These are phyloP conservation scores for Thelonectria rubi DNA, from an alignment of 2,329 filamentous ascomycete genomes.

Conservation along the genomic window DNA sequence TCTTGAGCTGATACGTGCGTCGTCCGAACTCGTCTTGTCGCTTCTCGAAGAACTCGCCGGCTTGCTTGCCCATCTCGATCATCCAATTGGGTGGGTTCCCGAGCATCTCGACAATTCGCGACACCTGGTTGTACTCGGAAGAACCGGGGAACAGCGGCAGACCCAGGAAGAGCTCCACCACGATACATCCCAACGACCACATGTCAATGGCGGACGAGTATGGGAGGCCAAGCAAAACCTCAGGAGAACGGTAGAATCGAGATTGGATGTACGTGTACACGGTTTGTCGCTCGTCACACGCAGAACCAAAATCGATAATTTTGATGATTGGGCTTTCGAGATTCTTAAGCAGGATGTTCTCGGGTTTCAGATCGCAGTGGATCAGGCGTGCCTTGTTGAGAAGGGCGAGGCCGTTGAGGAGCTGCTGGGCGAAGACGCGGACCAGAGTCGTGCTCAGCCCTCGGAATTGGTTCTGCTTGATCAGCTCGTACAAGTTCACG, in stretches of 20 bases:
- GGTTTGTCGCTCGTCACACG: conserved; percentile 96
- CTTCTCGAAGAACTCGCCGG: conserved; percentile 97
- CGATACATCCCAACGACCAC: conserved; percentile 99
- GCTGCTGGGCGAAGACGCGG: conserved; percentile 95
- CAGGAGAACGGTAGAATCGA: conserved; percentile 95
- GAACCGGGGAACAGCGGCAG: conserved; percentile 95
- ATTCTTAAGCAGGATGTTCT: conserved; percentile 98
- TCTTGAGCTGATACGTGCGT: conserved; percentile 90
- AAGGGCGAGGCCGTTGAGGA: conserved; percentile 89
- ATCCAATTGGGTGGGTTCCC: conserved; percentile 98
- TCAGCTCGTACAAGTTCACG: conserved; percentile 97
- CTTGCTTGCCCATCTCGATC: conserved; percentile 98
- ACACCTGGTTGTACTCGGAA: conserved; percentile 98
- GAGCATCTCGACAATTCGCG: conserved; percentile 97
- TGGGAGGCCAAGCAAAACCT: conserved; percentile 92
- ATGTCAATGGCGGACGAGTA: conserved; percentile 99
- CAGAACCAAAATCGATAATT: conserved; percentile 99
- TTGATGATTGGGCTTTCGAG: conserved; percentile 99
- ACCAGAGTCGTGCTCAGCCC: conserved; percentile 96
- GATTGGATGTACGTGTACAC: conserved; percentile 99
- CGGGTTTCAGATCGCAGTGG: conserved; percentile 97
- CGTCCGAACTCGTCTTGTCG: conserved; percentile 89
- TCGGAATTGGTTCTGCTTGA: conserved; percentile 99
- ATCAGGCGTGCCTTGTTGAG: conserved; percentile 97
- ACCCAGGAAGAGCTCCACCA: conserved; percentile 95